Percentiles rank a stretch among this genome's conserved stretches.
Evolutionary conservation across 148 eudicot species (phyloP).

Genomic region (Gaultheria prostrata): DNA sequence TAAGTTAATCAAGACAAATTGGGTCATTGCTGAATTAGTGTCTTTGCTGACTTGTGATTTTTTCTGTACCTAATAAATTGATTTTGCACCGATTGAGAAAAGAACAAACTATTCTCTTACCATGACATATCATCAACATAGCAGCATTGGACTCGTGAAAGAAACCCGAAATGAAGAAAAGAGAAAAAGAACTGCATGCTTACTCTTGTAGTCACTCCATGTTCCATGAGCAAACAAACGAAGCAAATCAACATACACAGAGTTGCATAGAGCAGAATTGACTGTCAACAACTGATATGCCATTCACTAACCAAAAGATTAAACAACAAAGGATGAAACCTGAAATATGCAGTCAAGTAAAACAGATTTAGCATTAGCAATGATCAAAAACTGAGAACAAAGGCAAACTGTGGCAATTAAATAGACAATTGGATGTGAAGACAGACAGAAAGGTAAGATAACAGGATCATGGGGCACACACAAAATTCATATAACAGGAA

Average conservation of each 20-base stretch:
- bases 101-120: neutral
- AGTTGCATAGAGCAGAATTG: slow-evolving; percentile 12
- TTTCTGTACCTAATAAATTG: neutral
- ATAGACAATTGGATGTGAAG: neutral
- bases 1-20: neutral
- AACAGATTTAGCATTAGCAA: neutral
- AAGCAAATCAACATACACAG: slow-evolving; percentile 71
- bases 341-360: too few relatives aligned
- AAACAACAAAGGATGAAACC: too few relatives aligned
- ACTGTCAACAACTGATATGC: neutral
- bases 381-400: neutral
- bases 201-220: slow-evolving; percentile 97
- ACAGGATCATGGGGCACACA: neutral
- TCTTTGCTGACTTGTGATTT: neutral
- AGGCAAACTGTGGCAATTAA: neutral
- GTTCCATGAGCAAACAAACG: slow-evolving; percentile 92
- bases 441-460: neutral
- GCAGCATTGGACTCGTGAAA: neutral
- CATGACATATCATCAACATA: neutral
- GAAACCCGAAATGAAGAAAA: neutral
- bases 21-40: too few relatives aligned
- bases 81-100: neutral
- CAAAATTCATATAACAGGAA: neutral
- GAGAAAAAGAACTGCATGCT: slow-evolving; percentile 16
- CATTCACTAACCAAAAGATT: neutral